A percentile compares a stretch with the other conserved stretches of the same genome.
phyloP scores from a whole-genome alignment of 192 early-diverging fungal genomes.

The Backusella psychrophila region DNA sequence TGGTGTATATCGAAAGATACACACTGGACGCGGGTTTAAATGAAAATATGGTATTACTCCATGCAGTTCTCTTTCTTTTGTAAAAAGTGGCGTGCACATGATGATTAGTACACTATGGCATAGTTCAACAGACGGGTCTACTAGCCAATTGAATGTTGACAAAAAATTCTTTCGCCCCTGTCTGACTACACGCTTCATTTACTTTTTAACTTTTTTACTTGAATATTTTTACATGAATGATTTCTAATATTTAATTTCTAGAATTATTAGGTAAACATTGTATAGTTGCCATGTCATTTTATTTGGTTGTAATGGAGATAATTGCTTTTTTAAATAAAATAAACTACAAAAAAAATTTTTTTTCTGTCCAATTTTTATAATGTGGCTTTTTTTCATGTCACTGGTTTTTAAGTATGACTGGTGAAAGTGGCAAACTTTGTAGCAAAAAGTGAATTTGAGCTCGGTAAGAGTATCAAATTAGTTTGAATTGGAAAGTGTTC shows the following conservation, averaged over 20 bases:
- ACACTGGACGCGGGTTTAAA: background rate
- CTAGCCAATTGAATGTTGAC: conserved; percentile 11
- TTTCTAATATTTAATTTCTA: background rate
- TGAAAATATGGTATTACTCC: background rate
- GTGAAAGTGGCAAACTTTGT: too few species aligned
- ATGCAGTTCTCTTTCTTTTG: background rate
- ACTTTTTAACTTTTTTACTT: background rate
- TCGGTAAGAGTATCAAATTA: too few species aligned
- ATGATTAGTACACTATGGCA: conserved; percentile 9
- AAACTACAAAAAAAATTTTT: background rate
- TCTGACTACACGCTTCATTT: background rate
- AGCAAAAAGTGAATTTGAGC: too few species aligned
- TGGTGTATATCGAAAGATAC: background rate
- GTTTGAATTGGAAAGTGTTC: too few species aligned
- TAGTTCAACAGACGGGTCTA: conserved; percentile 13
- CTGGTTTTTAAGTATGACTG: background rate
- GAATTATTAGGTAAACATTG: background rate
- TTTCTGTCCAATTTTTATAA: background rate
- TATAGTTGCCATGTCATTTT: background rate
- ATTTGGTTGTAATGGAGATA: background rate
- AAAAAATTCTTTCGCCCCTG: conserved; percentile 12
- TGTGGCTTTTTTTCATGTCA: background rate
- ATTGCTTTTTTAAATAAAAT: background rate
- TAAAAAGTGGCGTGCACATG: background rate
- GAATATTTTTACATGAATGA: background rate